Evolutionary conservation across 371 early-diverging fungal genomes (phyloP).

Genomic region (Actinomortierella ambigua): DNA sequence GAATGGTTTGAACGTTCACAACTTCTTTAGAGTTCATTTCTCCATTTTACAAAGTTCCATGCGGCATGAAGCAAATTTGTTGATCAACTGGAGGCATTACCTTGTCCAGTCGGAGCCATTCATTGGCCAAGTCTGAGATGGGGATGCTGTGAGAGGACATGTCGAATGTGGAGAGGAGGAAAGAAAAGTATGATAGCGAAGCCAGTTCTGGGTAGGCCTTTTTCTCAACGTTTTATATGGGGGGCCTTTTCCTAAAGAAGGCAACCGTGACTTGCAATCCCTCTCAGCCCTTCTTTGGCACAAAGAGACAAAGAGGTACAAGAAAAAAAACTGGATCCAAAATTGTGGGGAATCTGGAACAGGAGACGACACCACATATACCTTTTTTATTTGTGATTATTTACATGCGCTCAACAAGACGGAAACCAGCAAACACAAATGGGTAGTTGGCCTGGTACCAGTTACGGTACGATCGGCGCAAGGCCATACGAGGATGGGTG

Average conservation of each 20-base stretch:
- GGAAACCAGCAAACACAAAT: conserved; percentile 67
- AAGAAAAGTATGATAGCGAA: too few species aligned
- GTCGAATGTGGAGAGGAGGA: background rate
- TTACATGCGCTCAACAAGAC: conserved; percentile 21
- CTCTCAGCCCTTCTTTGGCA: too few species aligned
- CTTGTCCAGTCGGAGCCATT: conserved; percentile 80
- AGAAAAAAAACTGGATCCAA: too few species aligned
- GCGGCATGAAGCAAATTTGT: background rate
- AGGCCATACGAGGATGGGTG: conserved; percentile 80
- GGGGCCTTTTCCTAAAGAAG: too few species aligned
- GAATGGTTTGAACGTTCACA: background rate
- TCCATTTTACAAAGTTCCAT: background rate
- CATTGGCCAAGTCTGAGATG: conserved; percentile 43
- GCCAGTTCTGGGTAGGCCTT: too few species aligned
- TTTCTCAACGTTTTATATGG: too few species aligned
- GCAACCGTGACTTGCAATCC: too few species aligned
- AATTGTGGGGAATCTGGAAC: too few species aligned
- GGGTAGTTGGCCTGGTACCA: conserved; percentile 91
- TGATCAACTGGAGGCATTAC: conserved; percentile 39
- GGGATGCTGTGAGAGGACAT: conserved; percentile 21
- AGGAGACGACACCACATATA: background rate
- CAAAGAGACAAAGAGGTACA: too few species aligned
- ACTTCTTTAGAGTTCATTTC: background rate
- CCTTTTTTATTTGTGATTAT: background rate
- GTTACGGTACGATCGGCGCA: conserved; percentile 77